Base-by-base conservation (phyloP, 371 early-diverging fungal species). In the Lichtheimia corymbifera region DNA sequence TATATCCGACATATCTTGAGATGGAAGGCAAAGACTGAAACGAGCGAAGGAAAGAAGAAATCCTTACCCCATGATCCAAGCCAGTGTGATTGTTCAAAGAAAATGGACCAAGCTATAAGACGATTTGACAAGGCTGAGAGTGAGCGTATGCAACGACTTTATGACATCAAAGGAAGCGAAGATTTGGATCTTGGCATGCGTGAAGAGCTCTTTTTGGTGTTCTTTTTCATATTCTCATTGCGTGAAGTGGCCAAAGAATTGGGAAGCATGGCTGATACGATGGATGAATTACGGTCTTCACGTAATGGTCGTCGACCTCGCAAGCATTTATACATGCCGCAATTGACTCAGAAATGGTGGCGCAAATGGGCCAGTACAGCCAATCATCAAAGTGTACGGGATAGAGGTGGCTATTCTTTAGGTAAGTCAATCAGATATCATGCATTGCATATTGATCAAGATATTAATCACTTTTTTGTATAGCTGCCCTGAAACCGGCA, bases 201-300 rank as follows among this genome's bases (percentile, higher is more conserved):
- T 5, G 85, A 85, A 58, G 86, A 87, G 44, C 56, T 84, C 3
- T 87, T 84, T 53, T 65, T 87, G 52, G 84, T 87, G 18, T 87
- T 87, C 59, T 87, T 84, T 59, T 87, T 85, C 45, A 70, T 85
- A 13, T 85, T 85, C 59, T 83, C 85, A 0, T 61, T 87, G 55
- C 83, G 86, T 5, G 85, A 87, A 56, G 76, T 80, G 5, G 83
- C 88, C 3, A 81, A 77, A 2, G 84, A 86, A 45, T 22, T 86
- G 40, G 63, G 80, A 24, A 75, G 71, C 6, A 69, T 86, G 64
- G 76, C 79, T 0, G 13, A 64, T 13, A 59, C 67, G 5, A 66
- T 78, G 74, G 85, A 84, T 41, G 71, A 78, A 5, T 54, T 80
- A 22, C 66, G 72, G 22, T 69, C 50, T 43, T 42, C 57, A 7